Percentiles rank a stretch among this genome's conserved stretches.
These are phyloP conservation scores for Rhodosporidiobolus sp. DNA, from an alignment of 768 basidiomycete genomes.

Conservation along the genomic window DNA sequence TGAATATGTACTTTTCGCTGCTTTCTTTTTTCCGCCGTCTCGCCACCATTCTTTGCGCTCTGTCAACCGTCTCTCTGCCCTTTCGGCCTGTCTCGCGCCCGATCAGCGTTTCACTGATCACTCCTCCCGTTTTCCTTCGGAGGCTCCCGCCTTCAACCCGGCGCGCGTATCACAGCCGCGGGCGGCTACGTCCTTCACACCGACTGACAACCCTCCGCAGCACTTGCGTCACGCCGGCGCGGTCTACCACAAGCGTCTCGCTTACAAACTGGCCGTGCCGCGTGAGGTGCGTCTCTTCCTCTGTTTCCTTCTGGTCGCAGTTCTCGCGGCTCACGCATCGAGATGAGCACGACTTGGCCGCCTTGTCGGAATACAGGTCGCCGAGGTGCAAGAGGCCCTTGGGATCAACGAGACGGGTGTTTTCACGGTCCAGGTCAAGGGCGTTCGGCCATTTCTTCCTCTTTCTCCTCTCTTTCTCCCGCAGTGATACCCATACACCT, in stretches of 20 bases:
- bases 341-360: too few species aligned
- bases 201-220: slow-evolving; percentile 44
- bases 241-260: slow-evolving; percentile 57
- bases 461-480: background rate
- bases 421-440: slow-evolving; percentile 62
- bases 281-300: slow-evolving; percentile 56
- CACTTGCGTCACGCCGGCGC: slow-evolving; percentile 20
- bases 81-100: background rate
- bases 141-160: slow-evolving; percentile 54
- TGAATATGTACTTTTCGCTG: too few species aligned
- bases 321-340: too few species aligned
- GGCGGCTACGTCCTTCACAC: slow-evolving; percentile 64
- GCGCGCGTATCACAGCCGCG: slow-evolving; percentile 58
- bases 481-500: too few species aligned
- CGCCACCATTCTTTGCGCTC: too few species aligned
- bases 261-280: slow-evolving; percentile 37
- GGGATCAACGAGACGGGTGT: slow-evolving; percentile 58
- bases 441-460: slow-evolving; percentile 53
- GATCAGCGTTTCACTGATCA: too few species aligned
- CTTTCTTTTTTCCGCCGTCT: too few species aligned
- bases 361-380: too few species aligned
- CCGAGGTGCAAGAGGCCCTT: slow-evolving; percentile 59
- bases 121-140: background rate
- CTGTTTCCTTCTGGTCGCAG: too few species aligned
- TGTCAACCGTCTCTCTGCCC: background rate